Percentiles rank a stretch among this genome's conserved stretches.
Evolutionary conservation across 208 protist species (phyloP).

Genomic region (Crithidia expoeki): DNA sequence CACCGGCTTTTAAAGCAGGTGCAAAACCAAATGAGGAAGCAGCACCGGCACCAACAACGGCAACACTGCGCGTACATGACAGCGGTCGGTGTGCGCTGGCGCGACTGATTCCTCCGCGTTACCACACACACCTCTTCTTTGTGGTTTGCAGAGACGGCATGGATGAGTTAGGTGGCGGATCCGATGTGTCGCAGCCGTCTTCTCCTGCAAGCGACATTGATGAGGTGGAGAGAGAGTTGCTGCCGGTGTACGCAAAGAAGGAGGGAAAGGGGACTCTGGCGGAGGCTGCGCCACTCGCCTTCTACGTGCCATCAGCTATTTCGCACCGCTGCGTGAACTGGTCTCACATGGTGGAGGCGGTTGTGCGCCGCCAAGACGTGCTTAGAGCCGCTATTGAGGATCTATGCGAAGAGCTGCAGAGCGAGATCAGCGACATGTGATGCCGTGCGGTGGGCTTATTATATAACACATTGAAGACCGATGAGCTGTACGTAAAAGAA

Average conservation of each 20-base stretch:
- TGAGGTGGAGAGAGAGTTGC: slow-evolving; percentile 20
- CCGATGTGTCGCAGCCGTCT: background rate
- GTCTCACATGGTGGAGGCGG: slow-evolving; percentile 19
- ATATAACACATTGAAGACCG: too few species aligned
- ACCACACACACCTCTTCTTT: slow-evolving; percentile 40
- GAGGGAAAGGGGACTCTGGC: background rate
- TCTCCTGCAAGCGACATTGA: background rate
- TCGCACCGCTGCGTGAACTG: slow-evolving; percentile 35
- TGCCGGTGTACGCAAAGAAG: slow-evolving; percentile 16
- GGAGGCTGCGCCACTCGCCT: slow-evolving; percentile 6
- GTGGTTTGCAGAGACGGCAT: slow-evolving; percentile 42
- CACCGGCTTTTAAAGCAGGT: too few species aligned
- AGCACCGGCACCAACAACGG: background rate
- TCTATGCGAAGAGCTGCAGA: slow-evolving; percentile 56
- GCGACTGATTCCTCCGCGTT: slow-evolving; percentile 31
- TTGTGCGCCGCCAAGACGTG: slow-evolving; percentile 26
- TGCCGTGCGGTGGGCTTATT: too few species aligned
- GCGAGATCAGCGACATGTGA: slow-evolving; percentile 43
- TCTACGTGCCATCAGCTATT: slow-evolving; percentile 32
- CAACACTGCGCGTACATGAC: slow-evolving; percentile 54
- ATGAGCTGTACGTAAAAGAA: too few species aligned
- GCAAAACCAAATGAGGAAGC: background rate
- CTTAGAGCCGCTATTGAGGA: slow-evolving; percentile 37
- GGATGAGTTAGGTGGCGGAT: slow-evolving; percentile 18
- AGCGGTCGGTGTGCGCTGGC: slow-evolving; percentile 38